Evolutionary conservation across 345 rosid species (phyloP).

Genomic region (Salix brachista): DNA sequence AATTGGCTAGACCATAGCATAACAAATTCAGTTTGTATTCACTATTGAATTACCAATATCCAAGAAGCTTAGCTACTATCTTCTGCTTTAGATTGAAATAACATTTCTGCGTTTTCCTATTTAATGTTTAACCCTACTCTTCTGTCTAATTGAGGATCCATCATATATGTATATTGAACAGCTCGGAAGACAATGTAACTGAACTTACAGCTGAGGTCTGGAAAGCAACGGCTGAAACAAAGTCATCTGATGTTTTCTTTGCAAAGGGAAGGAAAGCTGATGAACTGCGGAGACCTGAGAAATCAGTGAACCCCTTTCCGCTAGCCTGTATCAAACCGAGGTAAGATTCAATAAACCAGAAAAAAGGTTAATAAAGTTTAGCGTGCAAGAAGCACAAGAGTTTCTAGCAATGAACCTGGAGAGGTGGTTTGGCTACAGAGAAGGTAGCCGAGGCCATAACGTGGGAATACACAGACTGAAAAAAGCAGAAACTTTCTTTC

Average conservation of each 20-base stretch:
- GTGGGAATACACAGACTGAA: background rate
- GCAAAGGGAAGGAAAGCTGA: slow-evolving; percentile 55
- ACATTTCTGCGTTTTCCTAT: no score
- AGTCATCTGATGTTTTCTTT: slow-evolving; percentile 67
- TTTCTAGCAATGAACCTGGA: slow-evolving; percentile 48
- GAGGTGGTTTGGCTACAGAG: slow-evolving; percentile 79
- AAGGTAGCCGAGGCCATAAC: slow-evolving; percentile 89
- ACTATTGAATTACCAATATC: background rate
- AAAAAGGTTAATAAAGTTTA: background rate
- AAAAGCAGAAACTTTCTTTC: background rate
- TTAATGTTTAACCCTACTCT: background rate
- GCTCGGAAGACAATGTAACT: background rate
- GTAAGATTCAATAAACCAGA: background rate
- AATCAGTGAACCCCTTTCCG: slow-evolving; percentile 65
- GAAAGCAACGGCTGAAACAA: slow-evolving; percentile 56
- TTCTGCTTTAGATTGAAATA: background rate
- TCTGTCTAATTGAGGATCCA: background rate
- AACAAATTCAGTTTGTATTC: background rate
- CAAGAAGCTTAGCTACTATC: background rate
- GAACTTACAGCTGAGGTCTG: slow-evolving; percentile 79
- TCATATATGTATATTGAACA: background rate
- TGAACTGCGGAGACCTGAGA: slow-evolving; percentile 71
- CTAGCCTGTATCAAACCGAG: slow-evolving; percentile 27
- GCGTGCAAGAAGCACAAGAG: background rate
- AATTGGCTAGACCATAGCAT: background rate